Evolutionary conservation across 2,329 filamentous ascomycete species (phyloP).

Genomic region (Alternaria gaisen): DNA sequence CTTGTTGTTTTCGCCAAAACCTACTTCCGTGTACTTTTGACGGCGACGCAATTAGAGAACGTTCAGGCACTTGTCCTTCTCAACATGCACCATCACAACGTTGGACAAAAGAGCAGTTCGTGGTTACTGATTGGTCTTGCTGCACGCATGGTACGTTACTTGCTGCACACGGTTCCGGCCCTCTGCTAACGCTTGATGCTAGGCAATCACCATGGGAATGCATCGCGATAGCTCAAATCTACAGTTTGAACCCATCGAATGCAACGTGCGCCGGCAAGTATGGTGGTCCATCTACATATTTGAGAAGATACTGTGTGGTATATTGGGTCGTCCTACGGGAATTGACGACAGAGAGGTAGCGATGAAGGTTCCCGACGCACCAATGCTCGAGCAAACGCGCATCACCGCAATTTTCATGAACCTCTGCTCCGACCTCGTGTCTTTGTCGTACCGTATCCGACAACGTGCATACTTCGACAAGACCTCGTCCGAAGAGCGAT

Average conservation of each 20-base stretch:
- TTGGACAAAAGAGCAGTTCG: constrained; percentile 54
- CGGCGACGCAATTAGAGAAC: constrained; percentile 52
- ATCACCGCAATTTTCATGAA: constrained; percentile 28
- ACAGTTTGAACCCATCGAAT: constrained; percentile 48
- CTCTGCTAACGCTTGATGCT: background rate
- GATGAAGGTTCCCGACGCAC: constrained; percentile 31
- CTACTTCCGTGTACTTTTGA: constrained; percentile 50
- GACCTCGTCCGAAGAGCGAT: constrained; percentile 29
- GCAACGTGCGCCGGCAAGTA: constrained; percentile 35
- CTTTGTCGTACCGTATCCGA: constrained; percentile 32
- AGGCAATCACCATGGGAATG: constrained; percentile 56
- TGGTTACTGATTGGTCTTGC: constrained; percentile 55
- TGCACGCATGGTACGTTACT: constrained; percentile 47
- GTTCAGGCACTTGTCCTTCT: constrained; percentile 56
- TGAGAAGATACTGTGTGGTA: constrained; percentile 37
- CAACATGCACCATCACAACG: constrained; percentile 54
- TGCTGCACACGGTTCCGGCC: background rate
- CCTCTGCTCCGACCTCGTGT: constrained; percentile 18
- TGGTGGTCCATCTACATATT: constrained; percentile 42
- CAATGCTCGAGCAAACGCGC: constrained; percentile 27
- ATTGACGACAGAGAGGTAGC: constrained; percentile 39
- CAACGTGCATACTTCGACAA: constrained; percentile 36
- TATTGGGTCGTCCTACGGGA: constrained; percentile 36
- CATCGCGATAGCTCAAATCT: constrained; percentile 54
- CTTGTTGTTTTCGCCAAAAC: constrained; percentile 44